phyloP scores from a whole-genome alignment of 1,284 basidiomycete species.

The Microbotryomycetes sp. region DNA sequence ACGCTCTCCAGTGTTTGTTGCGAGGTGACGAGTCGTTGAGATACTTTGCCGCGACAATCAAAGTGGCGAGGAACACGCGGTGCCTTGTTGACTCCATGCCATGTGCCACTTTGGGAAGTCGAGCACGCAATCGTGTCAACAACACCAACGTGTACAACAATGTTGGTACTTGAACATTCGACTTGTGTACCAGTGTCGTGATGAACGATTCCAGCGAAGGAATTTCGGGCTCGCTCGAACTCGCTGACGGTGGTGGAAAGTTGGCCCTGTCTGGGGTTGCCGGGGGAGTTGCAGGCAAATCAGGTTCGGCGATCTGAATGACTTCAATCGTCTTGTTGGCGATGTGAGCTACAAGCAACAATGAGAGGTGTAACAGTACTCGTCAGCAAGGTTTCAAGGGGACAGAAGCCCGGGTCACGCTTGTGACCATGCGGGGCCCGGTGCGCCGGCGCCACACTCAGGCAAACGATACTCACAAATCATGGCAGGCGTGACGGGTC shows the following conservation, averaged over 20 bases:
- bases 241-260: background rate
- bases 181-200: conserved; percentile 68
- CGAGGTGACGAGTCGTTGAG: conserved; percentile 65
- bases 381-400: conserved; percentile 4
- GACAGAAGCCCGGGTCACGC: background rate
- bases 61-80: conserved; percentile 85
- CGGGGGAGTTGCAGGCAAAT: conserved; percentile 24
- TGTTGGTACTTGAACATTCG: conserved; percentile 76
- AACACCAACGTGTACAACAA: conserved; percentile 87
- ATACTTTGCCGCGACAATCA: conserved; percentile 95
- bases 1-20: conserved; percentile 82
- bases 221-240: conserved; percentile 41
- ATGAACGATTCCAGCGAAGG: conserved; percentile 82
- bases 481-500: conserved; percentile 71
- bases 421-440: too few relatives aligned
- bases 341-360: conserved; percentile 21
- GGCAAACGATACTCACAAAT: conserved; percentile 51
- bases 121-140: conserved; percentile 74
- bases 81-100: conserved; percentile 85
- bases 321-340: conserved; percentile 30
- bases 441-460: too few relatives aligned
- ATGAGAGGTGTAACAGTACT: background rate
- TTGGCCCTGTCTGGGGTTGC: conserved; percentile 18
- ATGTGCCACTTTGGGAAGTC: conserved; percentile 71
- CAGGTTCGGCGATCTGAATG: conserved; percentile 15